Evolutionary conservation across 2,329 filamentous ascomycete genomes (phyloP).

Genomic region (Gyromitra esculenta): DNA sequence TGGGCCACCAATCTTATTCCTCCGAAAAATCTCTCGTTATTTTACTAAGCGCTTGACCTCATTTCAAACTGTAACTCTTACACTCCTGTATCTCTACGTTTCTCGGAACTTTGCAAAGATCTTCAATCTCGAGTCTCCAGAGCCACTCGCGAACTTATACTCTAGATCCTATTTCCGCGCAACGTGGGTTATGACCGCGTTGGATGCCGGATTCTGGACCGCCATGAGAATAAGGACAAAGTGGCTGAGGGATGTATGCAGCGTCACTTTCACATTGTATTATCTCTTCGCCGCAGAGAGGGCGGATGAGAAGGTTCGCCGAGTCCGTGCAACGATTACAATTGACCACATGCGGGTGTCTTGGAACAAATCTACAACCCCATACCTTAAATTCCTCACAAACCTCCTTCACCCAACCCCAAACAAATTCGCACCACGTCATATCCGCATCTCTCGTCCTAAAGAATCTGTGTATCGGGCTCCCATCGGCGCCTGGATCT

Average conservation of each 20-base stretch:
- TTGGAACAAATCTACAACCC: conserved; percentile 94
- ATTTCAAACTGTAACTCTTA: conserved; percentile 89
- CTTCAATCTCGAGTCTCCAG: conserved; percentile 87
- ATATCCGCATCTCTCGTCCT: conserved; percentile 84
- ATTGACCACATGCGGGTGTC: conserved; percentile 90
- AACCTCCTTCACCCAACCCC: conserved; percentile 53
- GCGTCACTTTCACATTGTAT: conserved; percentile 85
- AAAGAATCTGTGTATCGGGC: conserved; percentile 82
- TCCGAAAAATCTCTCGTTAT: conserved; percentile 75
- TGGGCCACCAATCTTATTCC: conserved; percentile 73
- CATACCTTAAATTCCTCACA: conserved; percentile 70
- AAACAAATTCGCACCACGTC: conserved; percentile 74
- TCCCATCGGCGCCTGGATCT: conserved; percentile 86
- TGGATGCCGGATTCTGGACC: conserved; percentile 98
- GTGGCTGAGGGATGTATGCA: conserved; percentile 82
- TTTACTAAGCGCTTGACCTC: conserved; percentile 78
- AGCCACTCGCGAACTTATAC: conserved; percentile 94
- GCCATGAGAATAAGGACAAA: conserved; percentile 89
- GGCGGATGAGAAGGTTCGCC: conserved; percentile 91
- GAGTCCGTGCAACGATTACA: conserved; percentile 84
- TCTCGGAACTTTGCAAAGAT: conserved; percentile 94
- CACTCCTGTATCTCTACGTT: conserved; percentile 89
- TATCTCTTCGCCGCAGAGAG: conserved; percentile 93
- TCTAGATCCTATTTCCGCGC: conserved; percentile 91
- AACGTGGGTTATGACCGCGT: conserved; percentile 92